Evolutionary conservation across 192 early-diverging fungal species (phyloP).

Genomic region (Jimgerdemannia flammicorona): DNA sequence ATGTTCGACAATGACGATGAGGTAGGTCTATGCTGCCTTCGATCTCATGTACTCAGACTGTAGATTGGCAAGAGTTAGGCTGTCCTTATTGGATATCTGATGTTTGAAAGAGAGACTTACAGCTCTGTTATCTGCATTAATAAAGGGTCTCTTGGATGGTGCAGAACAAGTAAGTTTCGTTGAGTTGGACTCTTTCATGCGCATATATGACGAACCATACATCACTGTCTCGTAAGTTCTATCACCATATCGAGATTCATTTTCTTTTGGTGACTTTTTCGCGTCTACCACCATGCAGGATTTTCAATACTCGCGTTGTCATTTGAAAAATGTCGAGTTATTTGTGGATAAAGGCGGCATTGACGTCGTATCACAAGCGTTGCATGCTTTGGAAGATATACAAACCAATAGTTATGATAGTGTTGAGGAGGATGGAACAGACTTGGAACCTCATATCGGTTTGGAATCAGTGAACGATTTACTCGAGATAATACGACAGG

Average conservation of each 20-base stretch:
- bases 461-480: neutral
- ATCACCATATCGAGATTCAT: too few species aligned
- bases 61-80: too few species aligned
- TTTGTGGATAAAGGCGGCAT: neutral
- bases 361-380: neutral
- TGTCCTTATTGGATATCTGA: too few species aligned
- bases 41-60: conserved; percentile 1
- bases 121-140: too few species aligned
- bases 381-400: neutral
- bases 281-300: neutral
- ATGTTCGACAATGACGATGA: conserved; percentile 11
- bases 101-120: too few species aligned
- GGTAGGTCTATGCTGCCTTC: neutral
- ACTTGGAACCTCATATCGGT: neutral
- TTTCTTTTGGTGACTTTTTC: too few species aligned
- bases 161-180: too few species aligned
- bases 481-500: neutral
- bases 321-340: neutral
- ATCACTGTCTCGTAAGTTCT: too few species aligned
- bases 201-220: too few species aligned
- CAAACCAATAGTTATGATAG: neutral
- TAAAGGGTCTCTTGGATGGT: too few species aligned
- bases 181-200: too few species aligned
- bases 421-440: neutral
- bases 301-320: neutral